These are phyloP conservation scores for Kwoniella pini DNA, from an alignment of 768 basidiomycete species.

Conservation along the genomic window DNA sequence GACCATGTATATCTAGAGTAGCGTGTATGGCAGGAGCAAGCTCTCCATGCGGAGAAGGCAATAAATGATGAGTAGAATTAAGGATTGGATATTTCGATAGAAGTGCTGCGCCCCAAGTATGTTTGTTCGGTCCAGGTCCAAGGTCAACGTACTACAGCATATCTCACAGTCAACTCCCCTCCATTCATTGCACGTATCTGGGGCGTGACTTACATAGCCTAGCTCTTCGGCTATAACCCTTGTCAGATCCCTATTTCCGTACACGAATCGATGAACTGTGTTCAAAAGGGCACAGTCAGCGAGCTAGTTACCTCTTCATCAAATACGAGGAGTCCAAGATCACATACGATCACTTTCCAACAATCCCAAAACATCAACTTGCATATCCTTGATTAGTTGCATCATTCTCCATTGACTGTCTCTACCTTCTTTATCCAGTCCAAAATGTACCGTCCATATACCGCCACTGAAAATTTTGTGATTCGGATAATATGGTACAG, in stretches of 20 bases:
- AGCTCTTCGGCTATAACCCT: constrained; percentile 73
- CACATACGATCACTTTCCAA: constrained; percentile 83
- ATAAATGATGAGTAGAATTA: constrained; percentile 77
- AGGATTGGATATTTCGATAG: constrained; percentile 90
- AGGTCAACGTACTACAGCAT: constrained; percentile 76
- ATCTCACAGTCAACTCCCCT: background rate
- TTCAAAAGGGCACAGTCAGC: too few relatives aligned
- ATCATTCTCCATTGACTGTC: constrained; percentile 72
- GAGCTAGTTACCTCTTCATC: too few relatives aligned
- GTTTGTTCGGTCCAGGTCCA: constrained; percentile 81
- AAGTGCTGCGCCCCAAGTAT: constrained; percentile 85
- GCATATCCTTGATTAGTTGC: constrained; percentile 70
- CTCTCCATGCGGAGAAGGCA: constrained; percentile 76
- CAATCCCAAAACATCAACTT: constrained; percentile 80
- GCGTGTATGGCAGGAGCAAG: constrained; percentile 89
- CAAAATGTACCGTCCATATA: constrained; percentile 92
- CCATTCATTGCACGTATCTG: background rate
- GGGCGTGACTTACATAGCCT: constrained; percentile 66
- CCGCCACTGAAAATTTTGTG: constrained; percentile 74
- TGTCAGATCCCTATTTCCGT: constrained; percentile 85
- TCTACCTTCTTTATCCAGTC: constrained; percentile 70
- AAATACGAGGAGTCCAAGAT: too few relatives aligned
- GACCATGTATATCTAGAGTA: constrained; percentile 74
- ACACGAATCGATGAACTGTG: constrained; percentile 63
- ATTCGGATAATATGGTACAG: constrained; percentile 65